Conservation (phyloP, 257 asterid species). For the Scutellaria barbata region DNA sequence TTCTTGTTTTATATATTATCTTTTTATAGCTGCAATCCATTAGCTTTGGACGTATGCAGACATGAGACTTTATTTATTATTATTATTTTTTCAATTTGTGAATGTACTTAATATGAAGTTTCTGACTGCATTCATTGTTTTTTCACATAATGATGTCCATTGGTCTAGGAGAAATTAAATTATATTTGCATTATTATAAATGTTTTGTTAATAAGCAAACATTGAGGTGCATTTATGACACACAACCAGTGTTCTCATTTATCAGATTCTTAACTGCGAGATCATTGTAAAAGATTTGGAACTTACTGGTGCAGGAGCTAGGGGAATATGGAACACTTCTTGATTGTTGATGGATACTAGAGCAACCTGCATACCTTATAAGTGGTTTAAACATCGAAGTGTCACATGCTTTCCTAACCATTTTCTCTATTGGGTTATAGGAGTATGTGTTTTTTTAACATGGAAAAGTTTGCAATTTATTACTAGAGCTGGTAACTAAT, state of each 20-base stretch:
- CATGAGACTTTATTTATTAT: slow-evolving; percentile 3
- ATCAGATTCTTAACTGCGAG: background rate
- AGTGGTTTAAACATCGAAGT: background rate
- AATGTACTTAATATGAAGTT: background rate
- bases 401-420: background rate
- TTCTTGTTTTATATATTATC: background rate
- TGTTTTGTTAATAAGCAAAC: background rate
- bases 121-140: background rate
- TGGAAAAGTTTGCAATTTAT: too few species aligned
- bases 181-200: background rate
- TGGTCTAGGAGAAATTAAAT: slow-evolving; percentile 1
- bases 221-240: background rate
- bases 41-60: slow-evolving; percentile 1
- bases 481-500: background rate
- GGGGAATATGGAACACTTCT: background rate
- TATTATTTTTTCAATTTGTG: slow-evolving; percentile 8
- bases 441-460: too few species aligned
- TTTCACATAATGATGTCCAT: slow-evolving; percentile 15
- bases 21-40: background rate
- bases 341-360: background rate
- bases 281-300: background rate
- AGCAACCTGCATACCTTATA: too few species aligned
- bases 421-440: too few species aligned
- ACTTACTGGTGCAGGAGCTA: background rate
- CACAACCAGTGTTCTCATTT: background rate